These are phyloP conservation scores for Emergomyces pasteurianus DNA, from an alignment of 2,329 filamentous ascomycete genomes.

Conservation along the genomic window DNA sequence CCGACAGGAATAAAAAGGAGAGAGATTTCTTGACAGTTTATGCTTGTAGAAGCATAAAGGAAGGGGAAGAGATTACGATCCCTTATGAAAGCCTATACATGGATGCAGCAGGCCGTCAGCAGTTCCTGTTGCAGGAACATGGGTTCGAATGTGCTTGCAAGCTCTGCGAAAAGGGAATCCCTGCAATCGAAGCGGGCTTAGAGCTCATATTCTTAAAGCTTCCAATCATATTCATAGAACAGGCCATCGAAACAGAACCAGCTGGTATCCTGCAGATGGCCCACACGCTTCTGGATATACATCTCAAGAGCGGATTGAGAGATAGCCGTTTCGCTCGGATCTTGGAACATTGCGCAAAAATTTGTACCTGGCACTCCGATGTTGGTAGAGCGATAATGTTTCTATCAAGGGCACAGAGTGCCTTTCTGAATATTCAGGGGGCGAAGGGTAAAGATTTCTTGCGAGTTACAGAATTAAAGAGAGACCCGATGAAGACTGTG, in stretches of 20 bases:
- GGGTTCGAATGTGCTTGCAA: conserved; percentile 18
- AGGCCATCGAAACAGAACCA: conserved; percentile 7
- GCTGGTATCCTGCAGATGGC: conserved; percentile 9
- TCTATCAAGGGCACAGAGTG: conserved; percentile 8
- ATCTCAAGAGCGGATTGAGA: conserved; percentile 1
- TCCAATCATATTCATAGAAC: conserved; percentile 1
- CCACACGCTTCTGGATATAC: conserved; percentile 4
- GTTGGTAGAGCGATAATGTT: conserved; percentile 14
- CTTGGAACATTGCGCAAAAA: conserved; percentile 14
- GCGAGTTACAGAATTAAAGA: conserved; percentile 5
- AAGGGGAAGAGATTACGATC: conserved; percentile 18
- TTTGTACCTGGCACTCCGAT: conserved; percentile 16
- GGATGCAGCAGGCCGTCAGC: conserved; percentile 5
- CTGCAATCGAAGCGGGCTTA: conserved; percentile 9
- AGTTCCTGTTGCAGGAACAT: conserved; percentile 7
- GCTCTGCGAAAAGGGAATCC: conserved; percentile 9
- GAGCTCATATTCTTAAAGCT: conserved; percentile 3
- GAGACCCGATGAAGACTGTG: conserved; percentile 5
- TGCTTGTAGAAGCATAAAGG: conserved; percentile 11
- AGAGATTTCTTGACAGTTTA: conserved; percentile 7
- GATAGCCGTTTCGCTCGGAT: conserved; percentile 11
- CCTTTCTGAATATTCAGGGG: conserved; percentile 9
- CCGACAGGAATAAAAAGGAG: not conserved
- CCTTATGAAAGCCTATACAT: conserved; percentile 11
- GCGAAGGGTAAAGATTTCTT: conserved; percentile 3